phyloP scores from a whole-genome alignment of 257 asterid genomes.

The Lavandula angustifolia region DNA sequence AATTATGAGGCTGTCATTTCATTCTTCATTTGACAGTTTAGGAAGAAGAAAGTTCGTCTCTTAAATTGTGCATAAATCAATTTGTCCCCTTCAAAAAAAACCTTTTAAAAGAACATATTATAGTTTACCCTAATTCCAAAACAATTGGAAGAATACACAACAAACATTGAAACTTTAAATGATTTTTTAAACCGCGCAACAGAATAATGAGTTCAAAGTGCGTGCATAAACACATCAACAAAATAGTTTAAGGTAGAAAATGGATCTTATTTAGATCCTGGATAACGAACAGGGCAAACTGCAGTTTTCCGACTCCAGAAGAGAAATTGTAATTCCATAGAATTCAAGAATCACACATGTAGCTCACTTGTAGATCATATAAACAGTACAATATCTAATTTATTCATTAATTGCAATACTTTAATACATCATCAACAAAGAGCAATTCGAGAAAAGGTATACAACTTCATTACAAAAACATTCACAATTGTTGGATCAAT shows the following conservation, averaged over 20 bases:
- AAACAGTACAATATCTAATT: not conserved
- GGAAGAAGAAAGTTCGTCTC: not conserved
- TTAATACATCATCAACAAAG: not conserved
- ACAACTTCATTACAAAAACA: not conserved
- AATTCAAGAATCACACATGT: not conserved
- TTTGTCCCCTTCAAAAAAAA: constrained; percentile 19
- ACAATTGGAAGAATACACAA: not conserved
- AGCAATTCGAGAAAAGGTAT: not conserved
- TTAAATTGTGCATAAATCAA: constrained; percentile 1
- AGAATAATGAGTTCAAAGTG: constrained; percentile 22
- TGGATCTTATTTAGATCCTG: too few relatives aligned
- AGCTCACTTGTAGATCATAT: not conserved
- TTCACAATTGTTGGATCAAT: not conserved
- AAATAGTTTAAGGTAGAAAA: too few relatives aligned
- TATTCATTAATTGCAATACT: not conserved
- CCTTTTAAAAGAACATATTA: not conserved
- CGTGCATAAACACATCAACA: not conserved
- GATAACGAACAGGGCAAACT: too few relatives aligned
- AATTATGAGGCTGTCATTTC: constrained; percentile 8
- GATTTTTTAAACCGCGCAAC: not conserved
- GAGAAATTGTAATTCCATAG: constrained; percentile 10
- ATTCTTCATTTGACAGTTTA: constrained; percentile 13
- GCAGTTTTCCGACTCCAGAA: not conserved
- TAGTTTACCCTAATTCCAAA: constrained; percentile 5
- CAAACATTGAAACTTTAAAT: not conserved